Evolutionary conservation across 2,329 filamentous ascomycete species (phyloP), one percentile per base, ranked within the genome.

Genomic region (Teratosphaeria gauchensis): DNA sequence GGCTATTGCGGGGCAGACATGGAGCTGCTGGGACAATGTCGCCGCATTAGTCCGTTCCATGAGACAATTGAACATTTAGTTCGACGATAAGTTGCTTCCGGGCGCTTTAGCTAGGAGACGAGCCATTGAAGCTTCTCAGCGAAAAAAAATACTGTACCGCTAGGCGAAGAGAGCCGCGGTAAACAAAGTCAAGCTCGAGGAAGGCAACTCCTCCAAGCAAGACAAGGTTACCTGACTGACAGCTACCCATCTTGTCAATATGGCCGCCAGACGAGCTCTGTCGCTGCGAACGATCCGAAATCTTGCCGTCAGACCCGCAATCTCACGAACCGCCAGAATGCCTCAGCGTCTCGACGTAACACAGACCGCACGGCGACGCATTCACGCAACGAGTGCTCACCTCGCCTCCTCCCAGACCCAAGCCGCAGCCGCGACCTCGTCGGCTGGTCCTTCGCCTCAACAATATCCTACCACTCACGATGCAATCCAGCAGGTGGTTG

Each of bases 381-480:
- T 85, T 48, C 81, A 85, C 71, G 80, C 79, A 55, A 84, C 82
- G 5, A 76, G 78, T 9, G 73, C 75, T 59, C 81, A 83, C 58
- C 72, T 83, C 46, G 72, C 70, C 62, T 48, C 42, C n/a, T 48
- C 42, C n/a, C 42, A 48, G 9, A 48, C 42, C 42, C 42, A 48
- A 48, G 42, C n/a, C 16, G 42, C 42, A 48, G 73, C 75, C 58
- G 77, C 76, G 54, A 73, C 78, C 59, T 78, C 80, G 11, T 77
- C 78, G 42, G 77, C 78, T 56, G 74, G 77, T 55, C 73, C 73
- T 3, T 77, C 78, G 19, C 72, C 79, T 51, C 75, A 78, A 56
- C 75, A 78, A 59, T 92, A 86, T 73, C 88, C 87, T 28, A 87
- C 79, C 56, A 84, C 80, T 21, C 89, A 94, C 77, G 85, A 88